Evolutionary conservation across 352 stramenopile genomes (phyloP), one percentile per base, ranked within the genome.

Genomic region (Phytophthora kernoviae): DNA sequence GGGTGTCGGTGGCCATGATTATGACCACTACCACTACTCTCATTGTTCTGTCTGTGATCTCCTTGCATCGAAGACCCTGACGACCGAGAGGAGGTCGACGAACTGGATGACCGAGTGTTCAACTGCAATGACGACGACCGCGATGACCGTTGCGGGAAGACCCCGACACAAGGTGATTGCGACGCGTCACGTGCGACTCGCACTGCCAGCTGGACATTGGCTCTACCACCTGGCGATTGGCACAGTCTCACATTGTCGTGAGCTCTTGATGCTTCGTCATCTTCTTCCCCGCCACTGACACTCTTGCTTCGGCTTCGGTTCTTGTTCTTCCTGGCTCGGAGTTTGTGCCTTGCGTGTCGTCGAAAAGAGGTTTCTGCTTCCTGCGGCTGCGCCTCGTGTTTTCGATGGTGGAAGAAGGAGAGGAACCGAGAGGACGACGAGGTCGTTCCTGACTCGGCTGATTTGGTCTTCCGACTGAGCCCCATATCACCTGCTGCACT

Each of bases 151-250:
- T 65, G 62, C 22, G 68, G 68, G 37, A 70, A 76, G 12, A 76
- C 63, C n/a, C 68, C 68, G 10, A 51, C 32, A 30, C 53, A 69
- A 26, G 18, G 18, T n/a, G n/a, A n/a, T n/a, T n/a, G n/a, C 26
- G 26, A 51, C 12, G 47, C 42, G 51, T 70, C 60, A 26, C 55
- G 66, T 44, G 60, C 26, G 53, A 68, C 43, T 24, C 56, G 68
- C 44, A 75, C 72, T n/a, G 67, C 67, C 39, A 88, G 61, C 34
- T 76, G 63, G 17, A 80, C 57, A 39, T 79, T 80, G 24, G 48
- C 44, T 10, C 69, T 67, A 1, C 69, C 68, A 11, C 62, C 63
- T 3, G 72, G 75, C 10, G 71, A 75, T 34, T 75, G 70, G 32
- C 70, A 77, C 18, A 83, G 54, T 8, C 54, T 69, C 22, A 70